Base-by-base conservation (phyloP, 2,329 filamentous ascomycete species). In the Cadophora sp. region DNA sequence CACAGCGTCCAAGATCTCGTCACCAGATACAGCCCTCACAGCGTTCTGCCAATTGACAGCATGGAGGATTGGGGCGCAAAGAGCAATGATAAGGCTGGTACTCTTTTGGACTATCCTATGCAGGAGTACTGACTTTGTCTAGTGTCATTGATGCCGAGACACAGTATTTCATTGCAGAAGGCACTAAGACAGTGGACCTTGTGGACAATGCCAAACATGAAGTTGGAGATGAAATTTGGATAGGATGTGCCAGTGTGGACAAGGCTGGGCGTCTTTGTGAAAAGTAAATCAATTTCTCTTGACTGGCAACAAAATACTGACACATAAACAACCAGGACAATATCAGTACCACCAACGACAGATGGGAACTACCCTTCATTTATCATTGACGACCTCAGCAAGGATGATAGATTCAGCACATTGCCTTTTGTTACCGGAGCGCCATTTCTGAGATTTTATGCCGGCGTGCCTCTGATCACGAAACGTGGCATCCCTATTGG, bases 131-230 rank as follows among this genome's bases (percentile, higher is more conserved):
- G 47, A 62, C 47, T 20, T 1, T 30, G 18, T 11, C 14, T 27
- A 76, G 83, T 59, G 75, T 86, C 20, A 81, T 85, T 61, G 82
- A 83, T 67, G 74, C 75, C 5, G 75, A 78, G 3, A 79, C 77
- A 13, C 83, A 86, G 75, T 84, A 82, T 64, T 80, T 86, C 59
- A 78, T 87, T 50, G 83, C 83, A 45, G 84, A 86, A 71, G 81
- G 82, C 9, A 85, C 84, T 1, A 79, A 78, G 55, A 81, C 80
- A 1, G 70, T 84, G 3, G 80, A 81, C 53, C 66, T 77, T 9
- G 56, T 71, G 1, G 72, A 76, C 53, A 70, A 69, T 24, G 70
- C 68, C 7, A 72, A 68, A 61, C 73, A 77, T 70, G 71, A 53
- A 0, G 70, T 70, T 11, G 76, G 75, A 36, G 76, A 77, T 64